These are phyloP conservation scores for Oxyria digyna DNA, from an alignment of 148 eudicot species.

Conservation along the genomic window DNA sequence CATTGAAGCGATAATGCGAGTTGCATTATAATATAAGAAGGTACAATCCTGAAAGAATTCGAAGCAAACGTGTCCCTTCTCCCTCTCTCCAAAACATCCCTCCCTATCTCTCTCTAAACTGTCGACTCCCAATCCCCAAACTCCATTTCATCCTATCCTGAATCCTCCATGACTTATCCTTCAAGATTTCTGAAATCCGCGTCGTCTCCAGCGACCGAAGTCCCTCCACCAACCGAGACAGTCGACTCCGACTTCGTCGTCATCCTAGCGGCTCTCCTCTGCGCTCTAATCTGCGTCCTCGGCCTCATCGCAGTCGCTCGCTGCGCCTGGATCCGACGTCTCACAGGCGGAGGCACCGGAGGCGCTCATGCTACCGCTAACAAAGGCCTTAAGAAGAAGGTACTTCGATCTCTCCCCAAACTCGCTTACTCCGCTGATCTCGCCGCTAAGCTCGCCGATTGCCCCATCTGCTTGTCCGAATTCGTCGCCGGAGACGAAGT, in stretches of 20 bases:
- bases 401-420: constrained; percentile 44
- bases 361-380: constrained; percentile 26
- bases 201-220: constrained; percentile 13
- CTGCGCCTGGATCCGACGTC: constrained; percentile 67
- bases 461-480: constrained; percentile 65
- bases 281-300: constrained; percentile 72
- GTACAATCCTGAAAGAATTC: not conserved
- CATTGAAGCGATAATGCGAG: not conserved
- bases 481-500: constrained; percentile 51
- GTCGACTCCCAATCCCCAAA: not conserved
- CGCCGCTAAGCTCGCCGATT: constrained; percentile 33
- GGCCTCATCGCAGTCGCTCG: constrained; percentile 71
- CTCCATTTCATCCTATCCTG: constrained; percentile 1
- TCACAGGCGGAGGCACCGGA: constrained; percentile 16
- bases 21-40: not conserved
- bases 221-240: not conserved
- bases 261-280: constrained; percentile 66
- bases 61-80: not conserved
- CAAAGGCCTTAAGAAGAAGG: constrained; percentile 62
- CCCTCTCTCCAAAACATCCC: constrained; percentile 9
- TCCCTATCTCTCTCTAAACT: constrained; percentile 6
- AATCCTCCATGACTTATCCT: constrained; percentile 15
- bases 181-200: constrained; percentile 11
- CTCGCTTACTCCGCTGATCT: constrained; percentile 23
- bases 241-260: constrained; percentile 53